A percentile compares a stretch with the other conserved stretches of the same genome.
phyloP scores from a whole-genome alignment of 768 basidiomycete species.

The Favolaschia claudopus region DNA sequence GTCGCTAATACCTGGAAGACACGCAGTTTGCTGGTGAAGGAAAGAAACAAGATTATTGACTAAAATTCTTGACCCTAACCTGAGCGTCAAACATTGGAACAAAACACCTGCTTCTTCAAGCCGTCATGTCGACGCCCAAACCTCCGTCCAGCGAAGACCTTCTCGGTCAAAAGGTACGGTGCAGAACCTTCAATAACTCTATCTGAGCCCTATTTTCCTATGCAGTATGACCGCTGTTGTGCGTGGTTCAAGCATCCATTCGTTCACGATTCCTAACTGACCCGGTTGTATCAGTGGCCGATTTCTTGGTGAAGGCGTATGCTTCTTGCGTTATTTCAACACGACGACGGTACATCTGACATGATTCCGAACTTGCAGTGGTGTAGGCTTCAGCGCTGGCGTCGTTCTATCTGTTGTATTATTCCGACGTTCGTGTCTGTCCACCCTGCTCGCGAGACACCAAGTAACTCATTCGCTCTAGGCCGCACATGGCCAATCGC shows the following conservation, averaged over 20 bases:
- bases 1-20: no score
- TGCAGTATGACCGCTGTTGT: constrained; percentile 87
- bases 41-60: no score
- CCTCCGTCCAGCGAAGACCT: constrained; percentile 88
- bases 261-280: constrained; percentile 23
- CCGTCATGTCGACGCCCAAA: constrained; percentile 60
- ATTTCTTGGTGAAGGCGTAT: constrained; percentile 87
- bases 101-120: background rate
- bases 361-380: constrained; percentile 54
- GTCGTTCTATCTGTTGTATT: constrained; percentile 90
- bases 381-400: constrained; percentile 88
- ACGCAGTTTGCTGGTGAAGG: no score
- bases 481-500: constrained; percentile 94
- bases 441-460: constrained; percentile 2
- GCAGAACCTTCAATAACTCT: background rate
- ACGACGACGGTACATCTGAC: constrained; percentile 5
- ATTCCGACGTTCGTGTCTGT: constrained; percentile 79
- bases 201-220: constrained; percentile 23
- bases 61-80: no score
- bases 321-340: constrained; percentile 33
- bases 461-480: constrained; percentile 38
- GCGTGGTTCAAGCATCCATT: constrained; percentile 46
- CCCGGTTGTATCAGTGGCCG: constrained; percentile 59
- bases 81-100: background rate
- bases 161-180: constrained; percentile 84